Conservation (phyloP, 2,329 filamentous ascomycete species). For the Aschersonia sp. region DNA sequence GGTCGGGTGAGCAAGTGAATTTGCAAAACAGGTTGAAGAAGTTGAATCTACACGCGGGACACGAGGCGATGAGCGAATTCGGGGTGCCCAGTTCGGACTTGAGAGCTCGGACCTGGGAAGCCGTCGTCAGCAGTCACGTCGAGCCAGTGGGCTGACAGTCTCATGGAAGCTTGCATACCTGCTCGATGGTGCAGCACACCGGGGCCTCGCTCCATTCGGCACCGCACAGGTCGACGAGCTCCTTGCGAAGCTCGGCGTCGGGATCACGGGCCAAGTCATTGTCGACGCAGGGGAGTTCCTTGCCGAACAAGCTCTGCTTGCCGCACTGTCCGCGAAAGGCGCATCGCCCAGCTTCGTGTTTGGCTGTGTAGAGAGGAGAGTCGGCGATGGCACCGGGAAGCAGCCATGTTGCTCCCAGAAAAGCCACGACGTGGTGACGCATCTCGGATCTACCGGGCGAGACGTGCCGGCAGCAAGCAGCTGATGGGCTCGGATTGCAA, state of each 20-base stretch:
- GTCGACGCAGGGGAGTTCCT: slow-evolving; percentile 81
- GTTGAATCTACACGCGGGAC: slow-evolving; percentile 93
- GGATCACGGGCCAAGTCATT: slow-evolving; percentile 71
- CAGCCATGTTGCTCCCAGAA: slow-evolving; percentile 16
- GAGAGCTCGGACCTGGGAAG: slow-evolving; percentile 54
- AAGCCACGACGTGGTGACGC: slow-evolving; percentile 16
- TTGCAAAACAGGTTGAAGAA: slow-evolving; percentile 98
- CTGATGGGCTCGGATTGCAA: background rate
- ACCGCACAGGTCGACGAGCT: slow-evolving; percentile 77
- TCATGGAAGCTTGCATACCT: slow-evolving; percentile 31
- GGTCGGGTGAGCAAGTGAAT: slow-evolving; percentile 94
- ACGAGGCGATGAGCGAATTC: slow-evolving; percentile 79
- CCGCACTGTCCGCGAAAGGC: slow-evolving; percentile 87
- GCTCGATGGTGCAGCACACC: slow-evolving; percentile 72
- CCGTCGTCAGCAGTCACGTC: too few relatives aligned
- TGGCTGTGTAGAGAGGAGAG: slow-evolving; percentile 30
- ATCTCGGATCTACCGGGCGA: slow-evolving; percentile 9
- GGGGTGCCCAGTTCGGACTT: slow-evolving; percentile 76
- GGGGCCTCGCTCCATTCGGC: slow-evolving; percentile 70
- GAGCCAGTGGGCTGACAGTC: too few relatives aligned
- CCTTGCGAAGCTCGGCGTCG: slow-evolving; percentile 53
- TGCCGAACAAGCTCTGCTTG: slow-evolving; percentile 78
- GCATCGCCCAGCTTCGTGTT: slow-evolving; percentile 77
- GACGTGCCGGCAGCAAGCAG: slow-evolving; percentile 3
- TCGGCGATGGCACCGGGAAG: slow-evolving; percentile 11